Evolutionary conservation across 345 rosid species (phyloP), one percentile per base, ranked within the genome.

Genomic region (Cardiospermum halicacabum): DNA sequence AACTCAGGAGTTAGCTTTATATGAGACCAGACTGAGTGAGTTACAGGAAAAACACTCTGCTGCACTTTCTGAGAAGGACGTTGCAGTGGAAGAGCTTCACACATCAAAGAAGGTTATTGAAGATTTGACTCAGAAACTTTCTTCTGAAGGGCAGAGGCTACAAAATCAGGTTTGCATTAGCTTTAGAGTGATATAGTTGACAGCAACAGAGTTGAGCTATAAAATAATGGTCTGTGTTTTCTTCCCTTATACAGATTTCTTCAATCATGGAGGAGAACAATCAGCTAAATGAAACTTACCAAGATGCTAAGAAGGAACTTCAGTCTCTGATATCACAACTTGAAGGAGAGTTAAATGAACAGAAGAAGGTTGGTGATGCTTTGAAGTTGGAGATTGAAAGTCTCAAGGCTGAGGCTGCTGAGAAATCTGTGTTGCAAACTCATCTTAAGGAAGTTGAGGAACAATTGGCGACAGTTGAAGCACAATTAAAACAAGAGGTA

Each of bases 231-330:
- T 57, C 56, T 63, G 27, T 53, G 15, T 49, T 53, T 22, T 55
- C 64, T 28, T n/a, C n/a, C n/a, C n/a, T 76, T 57, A 63, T 69
- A 19, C 80, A 94, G 99, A 82, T 91, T 16, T 78, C 81, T 61
- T 85, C 91, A 2, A 75, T 85, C 24, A 71, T 69, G 86, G 93
- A 89, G 75, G 96, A 87, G 82, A 84, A 81, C 58, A 83, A 73
- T 68, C 78, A 75, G 68, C 88, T 89, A 21, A 85, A 78, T 63
- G 92, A 87, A 77, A 72, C 84, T 25, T 67, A 82, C 60, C 82
- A 80, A 26, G 79, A 75, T 70, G 69, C 89, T 24, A 89, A 82
- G 81, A 78, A 69, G 49, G 97, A 91, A 69, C 89, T 87, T 74
- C 89, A 89, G 12, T 78, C 89, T 30, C 66, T 75, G 59, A 76